These are phyloP conservation scores for Cladosporium sp. DNA, from an alignment of 2,329 filamentous ascomycete genomes.

Conservation along the genomic window DNA sequence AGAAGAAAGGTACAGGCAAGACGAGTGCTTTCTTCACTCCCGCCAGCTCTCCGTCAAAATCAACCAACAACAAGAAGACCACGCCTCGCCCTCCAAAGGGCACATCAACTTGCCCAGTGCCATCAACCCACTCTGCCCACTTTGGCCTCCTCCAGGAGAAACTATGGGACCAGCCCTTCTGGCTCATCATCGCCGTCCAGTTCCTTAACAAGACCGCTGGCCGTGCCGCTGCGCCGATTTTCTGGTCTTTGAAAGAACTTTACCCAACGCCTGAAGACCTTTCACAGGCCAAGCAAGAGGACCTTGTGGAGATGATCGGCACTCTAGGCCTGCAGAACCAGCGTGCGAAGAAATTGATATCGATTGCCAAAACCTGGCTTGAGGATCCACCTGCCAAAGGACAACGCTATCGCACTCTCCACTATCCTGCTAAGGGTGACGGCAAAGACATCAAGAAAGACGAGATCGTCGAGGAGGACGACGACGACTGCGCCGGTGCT, in stretches of 20 bases:
- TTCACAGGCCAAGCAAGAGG: conserved; percentile 51
- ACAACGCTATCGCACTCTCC: conserved; percentile 52
- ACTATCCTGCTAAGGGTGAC: conserved; percentile 51
- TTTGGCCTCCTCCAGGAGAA: conserved; percentile 86
- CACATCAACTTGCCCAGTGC: conserved; percentile 55
- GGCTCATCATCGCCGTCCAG: conserved; percentile 74
- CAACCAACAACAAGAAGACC: conserved; percentile 7
- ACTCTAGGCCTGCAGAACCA: conserved; percentile 68
- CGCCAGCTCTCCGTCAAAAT: conserved; percentile 8
- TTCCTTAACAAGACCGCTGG: conserved; percentile 81
- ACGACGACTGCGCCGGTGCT: conserved; percentile 45
- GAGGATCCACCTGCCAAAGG: conserved; percentile 57
- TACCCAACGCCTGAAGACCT: conserved; percentile 67
- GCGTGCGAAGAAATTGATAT: conserved; percentile 64
- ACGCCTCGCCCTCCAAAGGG: conserved; percentile 27
- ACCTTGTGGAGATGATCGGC: conserved; percentile 60
- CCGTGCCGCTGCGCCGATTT: conserved; percentile 68
- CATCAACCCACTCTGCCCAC: conserved; percentile 55
- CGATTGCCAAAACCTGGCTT: conserved; percentile 67
- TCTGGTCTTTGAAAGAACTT: conserved; percentile 61
- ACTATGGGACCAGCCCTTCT: conserved; percentile 70
- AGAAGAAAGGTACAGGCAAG: conserved; percentile 22
- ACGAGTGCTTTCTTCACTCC: conserved; percentile 23
- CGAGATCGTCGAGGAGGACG: conserved; percentile 44
- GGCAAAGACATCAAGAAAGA: conserved; percentile 46